Percentiles rank a stretch among this genome's conserved stretches.
These are phyloP conservation scores for Penicillium mononematosum DNA, from an alignment of 495 filamentous ascomycete species.

Conservation along the genomic window DNA sequence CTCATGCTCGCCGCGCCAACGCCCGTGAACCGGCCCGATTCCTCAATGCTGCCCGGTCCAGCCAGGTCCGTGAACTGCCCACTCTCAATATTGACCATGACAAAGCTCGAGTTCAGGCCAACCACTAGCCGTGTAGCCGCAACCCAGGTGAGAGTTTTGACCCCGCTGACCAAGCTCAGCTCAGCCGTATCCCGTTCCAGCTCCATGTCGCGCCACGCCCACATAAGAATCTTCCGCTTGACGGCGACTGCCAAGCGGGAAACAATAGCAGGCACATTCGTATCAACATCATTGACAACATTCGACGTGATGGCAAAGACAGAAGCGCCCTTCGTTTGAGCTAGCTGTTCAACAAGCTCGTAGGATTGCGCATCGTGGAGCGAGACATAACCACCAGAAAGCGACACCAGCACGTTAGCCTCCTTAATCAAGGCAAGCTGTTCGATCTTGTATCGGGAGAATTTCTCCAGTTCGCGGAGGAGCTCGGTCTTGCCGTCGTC, in stretches of 20 bases:
- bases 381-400: constrained; percentile 83
- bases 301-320: constrained; percentile 92
- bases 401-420: constrained; percentile 81
- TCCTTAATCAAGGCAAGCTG: constrained; percentile 95
- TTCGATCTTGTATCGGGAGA: constrained; percentile 82
- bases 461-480: constrained; percentile 87
- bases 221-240: constrained; percentile 84
- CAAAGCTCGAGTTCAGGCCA: constrained; percentile 83
- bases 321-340: constrained; percentile 80
- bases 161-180: constrained; percentile 71
- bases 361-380: constrained; percentile 87
- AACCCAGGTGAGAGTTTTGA: constrained; percentile 86
- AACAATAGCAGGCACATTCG: constrained; percentile 85
- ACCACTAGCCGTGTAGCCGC: constrained; percentile 80
- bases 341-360: constrained; percentile 72
- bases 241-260: constrained; percentile 87
- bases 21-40: constrained; percentile 60
- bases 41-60: constrained; percentile 72
- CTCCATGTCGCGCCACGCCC: constrained; percentile 96
- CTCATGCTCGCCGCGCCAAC: constrained; percentile 80
- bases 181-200: constrained; percentile 70
- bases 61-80: constrained; percentile 70
- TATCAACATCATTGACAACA: constrained; percentile 82
- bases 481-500: constrained; percentile 70
- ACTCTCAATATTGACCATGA: constrained; percentile 80